Percentiles rank a stretch among this genome's conserved stretches.
phyloP scores from a whole-genome alignment of 176 grass and related monocot species.

The Otatea glauca region DNA sequence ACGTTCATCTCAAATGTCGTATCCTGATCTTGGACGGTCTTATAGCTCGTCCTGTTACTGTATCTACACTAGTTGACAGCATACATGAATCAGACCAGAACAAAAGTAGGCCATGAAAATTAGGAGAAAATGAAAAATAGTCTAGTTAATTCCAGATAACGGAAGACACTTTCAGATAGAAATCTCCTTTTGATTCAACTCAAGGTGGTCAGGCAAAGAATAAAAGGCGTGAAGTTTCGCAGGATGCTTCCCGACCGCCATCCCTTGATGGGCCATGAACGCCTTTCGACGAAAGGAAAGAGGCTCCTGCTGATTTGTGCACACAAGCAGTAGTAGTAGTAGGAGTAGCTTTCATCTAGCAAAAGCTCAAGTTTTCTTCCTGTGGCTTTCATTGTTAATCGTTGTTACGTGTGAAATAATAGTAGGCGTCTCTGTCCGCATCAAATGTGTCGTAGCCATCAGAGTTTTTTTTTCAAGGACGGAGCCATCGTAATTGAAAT shows the following conservation, averaged over 20 bases:
- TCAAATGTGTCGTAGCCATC: not conserved
- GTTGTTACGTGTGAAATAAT: conserved; percentile 11
- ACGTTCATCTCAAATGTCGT: not conserved
- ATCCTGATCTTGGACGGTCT: too few relatives aligned
- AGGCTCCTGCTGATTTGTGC: not conserved
- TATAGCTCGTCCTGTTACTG: too few relatives aligned
- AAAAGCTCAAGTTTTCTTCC: not conserved
- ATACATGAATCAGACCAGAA: too few relatives aligned
- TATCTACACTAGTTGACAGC: too few relatives aligned
- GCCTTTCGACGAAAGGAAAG: not conserved
- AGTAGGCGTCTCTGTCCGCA: not conserved
- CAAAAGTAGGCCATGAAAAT: not conserved
- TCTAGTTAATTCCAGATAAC: not conserved
- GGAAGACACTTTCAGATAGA: not conserved
- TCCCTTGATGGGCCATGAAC: not conserved
- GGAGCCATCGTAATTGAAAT: not conserved
- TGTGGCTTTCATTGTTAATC: not conserved
- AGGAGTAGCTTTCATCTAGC: not conserved
- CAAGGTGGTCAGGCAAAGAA: not conserved
- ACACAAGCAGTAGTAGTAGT: not conserved
- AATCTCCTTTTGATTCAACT: not conserved
- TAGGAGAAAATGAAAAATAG: not conserved
- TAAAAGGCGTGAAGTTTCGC: not conserved
- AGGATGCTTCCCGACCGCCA: conserved; percentile 19
- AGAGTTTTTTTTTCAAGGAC: not conserved